These are phyloP conservation scores for Tylopilus cervinicoccineus DNA, from an alignment of 768 basidiomycete species.

Conservation along the genomic window DNA sequence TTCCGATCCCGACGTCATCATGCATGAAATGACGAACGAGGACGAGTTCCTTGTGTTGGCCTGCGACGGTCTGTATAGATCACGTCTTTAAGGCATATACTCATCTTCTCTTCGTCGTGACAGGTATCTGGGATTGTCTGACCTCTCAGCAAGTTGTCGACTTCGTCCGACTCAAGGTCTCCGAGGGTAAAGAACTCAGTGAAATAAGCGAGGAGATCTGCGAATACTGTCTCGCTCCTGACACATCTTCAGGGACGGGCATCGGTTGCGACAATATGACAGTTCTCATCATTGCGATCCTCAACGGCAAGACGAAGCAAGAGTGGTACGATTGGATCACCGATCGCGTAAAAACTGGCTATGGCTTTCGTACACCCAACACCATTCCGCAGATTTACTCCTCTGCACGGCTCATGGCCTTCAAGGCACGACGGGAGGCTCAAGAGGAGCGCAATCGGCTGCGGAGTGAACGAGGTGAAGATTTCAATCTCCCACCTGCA, in stretches of 20 bases:
- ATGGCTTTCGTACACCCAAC: slow-evolving; percentile 77
- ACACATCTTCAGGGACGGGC: slow-evolving; percentile 84
- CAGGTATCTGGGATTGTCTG: slow-evolving; percentile 98
- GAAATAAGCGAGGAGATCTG: slow-evolving; percentile 90
- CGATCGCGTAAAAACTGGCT: slow-evolving; percentile 69
- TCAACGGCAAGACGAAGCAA: slow-evolving; percentile 82
- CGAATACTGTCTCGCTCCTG: slow-evolving; percentile 90
- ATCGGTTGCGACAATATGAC: slow-evolving; percentile 99
- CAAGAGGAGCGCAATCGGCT: slow-evolving; percentile 45
- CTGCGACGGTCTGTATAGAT: slow-evolving; percentile 74
- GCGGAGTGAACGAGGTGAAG: slow-evolving; percentile 35
- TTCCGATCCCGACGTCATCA: slow-evolving; percentile 85
- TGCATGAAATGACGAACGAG: slow-evolving; percentile 77
- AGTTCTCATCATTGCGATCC: slow-evolving; percentile 81
- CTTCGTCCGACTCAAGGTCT: slow-evolving; percentile 77
- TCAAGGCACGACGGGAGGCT: slow-evolving; percentile 58
- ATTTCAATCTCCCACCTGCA: slow-evolving; percentile 19
- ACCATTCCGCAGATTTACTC: slow-evolving; percentile 75
- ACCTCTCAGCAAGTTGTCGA: slow-evolving; percentile 91
- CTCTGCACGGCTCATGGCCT: slow-evolving; percentile 56
- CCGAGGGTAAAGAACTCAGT: slow-evolving; percentile 70
- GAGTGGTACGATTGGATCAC: slow-evolving; percentile 92
- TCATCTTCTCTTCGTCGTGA: slow-evolving; percentile 4
- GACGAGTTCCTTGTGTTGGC: slow-evolving; percentile 97
- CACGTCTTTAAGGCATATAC: not conserved